phyloP scores from a whole-genome alignment of 2,329 filamentous ascomycete genomes.

The Botrytis tulipae region DNA sequence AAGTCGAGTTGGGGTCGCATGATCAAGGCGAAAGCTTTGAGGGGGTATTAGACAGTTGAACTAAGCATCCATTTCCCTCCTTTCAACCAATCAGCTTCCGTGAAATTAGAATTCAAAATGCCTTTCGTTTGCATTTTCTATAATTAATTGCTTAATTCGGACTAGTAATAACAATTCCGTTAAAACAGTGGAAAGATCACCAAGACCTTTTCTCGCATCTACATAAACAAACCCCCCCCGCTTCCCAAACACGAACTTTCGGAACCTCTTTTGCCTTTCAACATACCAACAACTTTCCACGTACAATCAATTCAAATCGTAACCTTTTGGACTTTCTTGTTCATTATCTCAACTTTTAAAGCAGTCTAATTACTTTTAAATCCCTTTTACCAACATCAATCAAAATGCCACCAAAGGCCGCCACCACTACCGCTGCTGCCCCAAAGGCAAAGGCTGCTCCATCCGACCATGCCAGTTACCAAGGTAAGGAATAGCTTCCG shows the following conservation, averaged over 20 bases:
- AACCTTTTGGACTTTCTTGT: neutral
- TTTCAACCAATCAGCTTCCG: neutral
- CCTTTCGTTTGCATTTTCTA: constrained; percentile 17
- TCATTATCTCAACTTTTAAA: neutral
- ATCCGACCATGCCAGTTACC: constrained; percentile 60
- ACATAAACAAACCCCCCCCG: constrained; percentile 20
- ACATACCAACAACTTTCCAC: neutral
- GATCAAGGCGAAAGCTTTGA: constrained; percentile 16
- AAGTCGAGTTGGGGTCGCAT: constrained; percentile 15
- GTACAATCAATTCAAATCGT: neutral
- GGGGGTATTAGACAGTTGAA: neutral
- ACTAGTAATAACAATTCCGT: constrained; percentile 1
- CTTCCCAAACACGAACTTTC: constrained; percentile 9
- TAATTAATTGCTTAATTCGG: constrained; percentile 16
- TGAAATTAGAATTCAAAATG: constrained; percentile 1
- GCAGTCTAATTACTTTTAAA: constrained; percentile 12
- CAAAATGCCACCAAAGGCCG: constrained; percentile 66
- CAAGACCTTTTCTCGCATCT: constrained; percentile 12
- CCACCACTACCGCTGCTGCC: constrained; percentile 44
- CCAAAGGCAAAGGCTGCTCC: constrained; percentile 57
- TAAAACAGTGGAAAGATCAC: constrained; percentile 10
- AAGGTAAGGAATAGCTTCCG: constrained; percentile 56
- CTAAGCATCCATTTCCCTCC: constrained; percentile 8
- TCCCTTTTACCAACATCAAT: constrained; percentile 18
- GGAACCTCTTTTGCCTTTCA: constrained; percentile 13